phyloP scores from a whole-genome alignment of 169 alveolate genomes.

The Neospora caninum region DNA sequence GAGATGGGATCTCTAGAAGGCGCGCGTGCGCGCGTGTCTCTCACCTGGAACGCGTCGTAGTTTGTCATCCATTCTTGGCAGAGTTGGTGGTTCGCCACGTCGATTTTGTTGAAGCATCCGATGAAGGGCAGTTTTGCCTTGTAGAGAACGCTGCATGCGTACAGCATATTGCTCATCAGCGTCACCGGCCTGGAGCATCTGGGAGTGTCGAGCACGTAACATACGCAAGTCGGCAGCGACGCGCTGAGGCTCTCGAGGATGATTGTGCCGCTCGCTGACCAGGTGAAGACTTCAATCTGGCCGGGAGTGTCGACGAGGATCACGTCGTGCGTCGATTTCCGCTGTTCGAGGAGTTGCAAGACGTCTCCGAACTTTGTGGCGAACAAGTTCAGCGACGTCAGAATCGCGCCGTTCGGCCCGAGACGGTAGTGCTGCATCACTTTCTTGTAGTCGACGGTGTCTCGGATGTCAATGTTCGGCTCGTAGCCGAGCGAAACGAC shows the following conservation, averaged over 20 bases:
- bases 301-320: constrained; percentile 99
- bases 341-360: not conserved
- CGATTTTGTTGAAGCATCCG: constrained; percentile 94
- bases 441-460: constrained; percentile 94
- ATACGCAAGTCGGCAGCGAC: constrained; percentile 92
- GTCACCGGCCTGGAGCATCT: constrained; percentile 96
- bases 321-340: constrained; percentile 78
- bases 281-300: constrained; percentile 97
- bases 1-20: too few relatives aligned
- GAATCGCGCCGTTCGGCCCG: constrained; percentile 99
- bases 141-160: constrained; percentile 96
- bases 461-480: constrained; percentile 91
- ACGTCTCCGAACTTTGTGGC: constrained; percentile 87
- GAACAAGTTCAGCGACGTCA: constrained; percentile 96
- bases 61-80: constrained; percentile 54
- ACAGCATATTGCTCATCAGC: constrained; percentile 98
- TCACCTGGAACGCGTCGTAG: constrained; percentile 66
- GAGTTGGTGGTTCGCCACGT: constrained; percentile 73
- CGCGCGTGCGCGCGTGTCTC: not conserved
- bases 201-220: constrained; percentile 94
- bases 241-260: constrained; percentile 93
- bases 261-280: constrained; percentile 98
- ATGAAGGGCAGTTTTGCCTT: constrained; percentile 94
- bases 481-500: constrained; percentile 76
- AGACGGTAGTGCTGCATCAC: constrained; percentile 93